Conservation (phyloP, 1,284 basidiomycete genomes). For the Sparassis latifolia region DNA sequence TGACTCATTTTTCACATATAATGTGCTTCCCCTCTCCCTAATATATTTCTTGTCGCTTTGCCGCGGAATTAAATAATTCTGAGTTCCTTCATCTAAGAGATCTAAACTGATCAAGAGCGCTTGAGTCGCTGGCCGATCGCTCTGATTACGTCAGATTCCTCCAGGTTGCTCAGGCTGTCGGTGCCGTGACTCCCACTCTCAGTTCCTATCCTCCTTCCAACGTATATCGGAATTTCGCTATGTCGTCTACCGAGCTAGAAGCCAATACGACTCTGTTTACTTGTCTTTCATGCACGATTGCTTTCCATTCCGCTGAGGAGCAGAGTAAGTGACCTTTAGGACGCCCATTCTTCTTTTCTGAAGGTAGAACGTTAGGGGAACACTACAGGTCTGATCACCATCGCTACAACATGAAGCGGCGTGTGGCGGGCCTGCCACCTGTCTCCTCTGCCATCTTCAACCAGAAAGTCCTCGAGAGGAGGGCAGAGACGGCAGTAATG, state of each 20-base stretch:
- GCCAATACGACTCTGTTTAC: conserved; percentile 51
- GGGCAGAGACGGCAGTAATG: conserved; percentile 67
- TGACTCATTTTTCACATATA: too few relatives aligned
- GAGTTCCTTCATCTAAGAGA: too few relatives aligned
- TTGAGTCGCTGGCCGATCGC: too few relatives aligned
- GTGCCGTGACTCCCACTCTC: too few relatives aligned
- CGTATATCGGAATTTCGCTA: neutral
- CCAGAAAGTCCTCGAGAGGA: conserved; percentile 82
- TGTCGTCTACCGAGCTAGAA: neutral
- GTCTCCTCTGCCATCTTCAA: conserved; percentile 80
- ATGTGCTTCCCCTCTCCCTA: too few relatives aligned
- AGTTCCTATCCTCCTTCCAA: too few relatives aligned
- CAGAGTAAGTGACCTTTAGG: conserved; percentile 54
- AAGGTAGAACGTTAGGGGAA: conserved; percentile 40
- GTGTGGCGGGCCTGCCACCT: conserved; percentile 87
- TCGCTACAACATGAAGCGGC: conserved; percentile 97
- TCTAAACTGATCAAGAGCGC: too few relatives aligned
- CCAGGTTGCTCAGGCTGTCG: too few relatives aligned
- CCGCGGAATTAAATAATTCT: too few relatives aligned
- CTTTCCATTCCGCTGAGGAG: conserved; percentile 79
- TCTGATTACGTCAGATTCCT: too few relatives aligned
- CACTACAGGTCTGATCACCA: conserved; percentile 97
- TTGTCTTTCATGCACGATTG: conserved; percentile 90
- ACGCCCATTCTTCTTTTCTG: neutral
- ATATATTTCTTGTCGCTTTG: too few relatives aligned